Evolutionary conservation across 345 rosid species (phyloP).

Genomic region (Melastoma malabathricum): DNA sequence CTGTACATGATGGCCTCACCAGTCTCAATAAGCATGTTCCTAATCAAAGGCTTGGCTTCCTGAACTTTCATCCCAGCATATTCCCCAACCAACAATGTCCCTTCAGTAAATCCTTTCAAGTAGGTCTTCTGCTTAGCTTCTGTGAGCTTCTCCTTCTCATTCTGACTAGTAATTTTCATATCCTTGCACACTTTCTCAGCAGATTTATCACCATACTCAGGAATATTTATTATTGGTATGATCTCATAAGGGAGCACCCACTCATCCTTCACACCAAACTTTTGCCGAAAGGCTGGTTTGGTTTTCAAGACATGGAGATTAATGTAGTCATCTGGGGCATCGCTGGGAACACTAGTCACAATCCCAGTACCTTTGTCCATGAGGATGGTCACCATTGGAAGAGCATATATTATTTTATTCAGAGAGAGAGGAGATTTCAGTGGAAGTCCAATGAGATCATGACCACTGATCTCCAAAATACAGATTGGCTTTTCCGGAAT

Average conservation of each 20-base stretch:
- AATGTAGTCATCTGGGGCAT: conserved; percentile 93
- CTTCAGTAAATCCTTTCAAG: conserved; percentile 79
- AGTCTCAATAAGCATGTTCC: conserved; percentile 49
- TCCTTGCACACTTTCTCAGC: conserved; percentile 78
- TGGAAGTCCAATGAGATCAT: conserved; percentile 80
- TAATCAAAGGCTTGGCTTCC: conserved; percentile 67
- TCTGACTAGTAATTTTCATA: conserved; percentile 80
- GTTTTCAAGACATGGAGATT: conserved; percentile 63
- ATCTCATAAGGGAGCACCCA: conserved; percentile 74
- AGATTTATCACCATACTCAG: conserved; percentile 75
- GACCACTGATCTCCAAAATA: conserved; percentile 69
- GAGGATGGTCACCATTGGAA: conserved; percentile 87
- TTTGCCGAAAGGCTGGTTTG: conserved; percentile 67
- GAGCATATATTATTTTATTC: conserved; percentile 64
- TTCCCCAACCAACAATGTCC: conserved; percentile 71
- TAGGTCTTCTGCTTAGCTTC: conserved; percentile 87
- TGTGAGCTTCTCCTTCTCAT: conserved; percentile 82
- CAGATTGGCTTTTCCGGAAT: conserved; percentile 59
- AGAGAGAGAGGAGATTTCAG: conserved; percentile 62
- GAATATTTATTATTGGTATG: conserved; percentile 66
- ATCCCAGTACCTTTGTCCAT: conserved; percentile 95
- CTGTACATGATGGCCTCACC: conserved; percentile 71
- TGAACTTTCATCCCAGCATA: conserved; percentile 62
- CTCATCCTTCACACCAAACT: conserved; percentile 70
- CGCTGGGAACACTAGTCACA: conserved; percentile 94